A percentile compares a stretch with the other conserved stretches of the same genome.
Evolutionary conservation across 2,329 filamentous ascomycete genomes (phyloP).

Genomic region (Coniochaeta hoffmannii): DNA sequence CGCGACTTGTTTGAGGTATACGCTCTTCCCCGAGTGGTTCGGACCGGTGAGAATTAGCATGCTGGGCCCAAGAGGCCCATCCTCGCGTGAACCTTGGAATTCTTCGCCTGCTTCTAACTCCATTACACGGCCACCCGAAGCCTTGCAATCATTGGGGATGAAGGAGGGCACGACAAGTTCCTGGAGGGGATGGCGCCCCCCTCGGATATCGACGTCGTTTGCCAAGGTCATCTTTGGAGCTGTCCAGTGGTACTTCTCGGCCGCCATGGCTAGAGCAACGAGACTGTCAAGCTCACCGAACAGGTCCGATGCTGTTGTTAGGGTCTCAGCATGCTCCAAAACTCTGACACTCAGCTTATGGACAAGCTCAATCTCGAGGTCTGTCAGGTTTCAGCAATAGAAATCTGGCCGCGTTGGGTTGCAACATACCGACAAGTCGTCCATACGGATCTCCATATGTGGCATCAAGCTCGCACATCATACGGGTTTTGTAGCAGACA

Average conservation of each 20-base stretch:
- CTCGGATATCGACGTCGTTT: conserved; percentile 66
- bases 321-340: conserved; percentile 57
- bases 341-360: conserved; percentile 67
- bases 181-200: conserved; percentile 81
- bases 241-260: conserved; percentile 63
- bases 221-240: conserved; percentile 61
- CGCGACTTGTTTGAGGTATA: conserved; percentile 90
- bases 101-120: conserved; percentile 9
- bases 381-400: conserved; percentile 30
- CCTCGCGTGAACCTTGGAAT: conserved; percentile 8
- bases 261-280: conserved; percentile 71
- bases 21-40: conserved; percentile 94
- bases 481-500: conserved; percentile 79
- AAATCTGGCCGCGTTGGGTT: neutral
- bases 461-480: conserved; percentile 74
- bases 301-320: conserved; percentile 65
- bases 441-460: conserved; percentile 80
- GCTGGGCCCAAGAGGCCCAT: conserved; percentile 36
- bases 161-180: conserved; percentile 75
- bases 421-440: conserved; percentile 63
- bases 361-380: conserved; percentile 83
- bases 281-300: conserved; percentile 85
- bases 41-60: conserved; percentile 83
- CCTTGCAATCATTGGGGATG: conserved; percentile 71
- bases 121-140: conserved; percentile 51